A percentile compares a stretch with the other conserved stretches of the same genome.
These are phyloP conservation scores for Ceratobasidium sp. DNA, from an alignment of 1,284 basidiomycete genomes.

Conservation along the genomic window DNA sequence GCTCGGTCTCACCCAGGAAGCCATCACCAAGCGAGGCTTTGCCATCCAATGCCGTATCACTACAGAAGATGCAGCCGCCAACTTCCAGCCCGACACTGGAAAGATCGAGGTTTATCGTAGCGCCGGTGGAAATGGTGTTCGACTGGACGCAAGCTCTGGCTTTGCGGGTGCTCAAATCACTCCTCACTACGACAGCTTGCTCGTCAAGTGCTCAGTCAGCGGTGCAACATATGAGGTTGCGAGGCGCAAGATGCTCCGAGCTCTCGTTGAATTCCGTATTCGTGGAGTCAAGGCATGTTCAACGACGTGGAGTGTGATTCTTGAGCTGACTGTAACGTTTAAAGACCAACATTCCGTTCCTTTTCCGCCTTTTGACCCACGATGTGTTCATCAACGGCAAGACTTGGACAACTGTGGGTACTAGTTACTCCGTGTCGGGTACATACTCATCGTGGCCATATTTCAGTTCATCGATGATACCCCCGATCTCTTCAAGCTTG, in stretches of 20 bases:
- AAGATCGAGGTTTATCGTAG: constrained; percentile 99
- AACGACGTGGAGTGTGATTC: constrained; percentile 13
- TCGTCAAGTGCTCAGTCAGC: constrained; percentile 96
- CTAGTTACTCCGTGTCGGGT: constrained; percentile 10
- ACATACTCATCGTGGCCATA: constrained; percentile 32
- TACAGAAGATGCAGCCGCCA: constrained; percentile 91
- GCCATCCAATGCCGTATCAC: constrained; percentile 99
- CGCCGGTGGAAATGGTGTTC: constrained; percentile 98
- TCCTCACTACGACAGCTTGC: constrained; percentile 98
- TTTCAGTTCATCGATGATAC: constrained; percentile 97
- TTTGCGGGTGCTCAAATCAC: constrained; percentile 99
- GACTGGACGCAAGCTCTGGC: constrained; percentile 95
- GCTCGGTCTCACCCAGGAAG: constrained; percentile 95
- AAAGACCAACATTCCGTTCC: constrained; percentile 99
- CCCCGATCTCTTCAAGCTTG: constrained; percentile 97
- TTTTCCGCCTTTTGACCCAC: constrained; percentile 98
- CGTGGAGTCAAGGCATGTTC: constrained; percentile 88
- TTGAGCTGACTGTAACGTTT: constrained; percentile 15
- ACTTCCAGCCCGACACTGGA: constrained; percentile 98
- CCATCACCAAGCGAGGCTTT: constrained; percentile 94
- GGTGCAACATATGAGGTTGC: constrained; percentile 99
- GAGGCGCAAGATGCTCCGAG: constrained; percentile 97
- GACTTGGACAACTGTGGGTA: constrained; percentile 93
- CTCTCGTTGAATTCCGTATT: constrained; percentile 98
- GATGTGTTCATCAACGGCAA: constrained; percentile 94